Evolutionary conservation across 192 early-diverging fungal genomes (phyloP), one percentile per base, ranked within the genome.

Genomic region (Jimgerdemannia flammicorona): DNA sequence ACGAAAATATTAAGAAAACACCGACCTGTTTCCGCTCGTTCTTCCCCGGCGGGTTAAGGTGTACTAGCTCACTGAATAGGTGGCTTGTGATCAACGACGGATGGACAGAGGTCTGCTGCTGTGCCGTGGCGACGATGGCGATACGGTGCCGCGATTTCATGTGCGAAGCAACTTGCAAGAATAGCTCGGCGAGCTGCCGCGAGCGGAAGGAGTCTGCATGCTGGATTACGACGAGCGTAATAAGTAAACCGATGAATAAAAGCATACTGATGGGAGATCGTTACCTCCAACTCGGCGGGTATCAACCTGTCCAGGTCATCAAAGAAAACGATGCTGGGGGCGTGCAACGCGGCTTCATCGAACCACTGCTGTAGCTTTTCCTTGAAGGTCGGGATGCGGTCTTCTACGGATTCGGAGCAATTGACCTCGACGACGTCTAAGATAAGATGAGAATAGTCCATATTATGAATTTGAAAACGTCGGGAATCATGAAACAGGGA

Each of bases 271-370:
- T 42, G 42, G 40, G 29, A 64, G 41, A 81, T 40, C 74, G 54
- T 29, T 79, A 92, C 89, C 81, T 93, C 93, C 19, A 92, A 86
- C 74, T 91, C 90, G 0, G 90, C 90, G 9, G 91, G 92, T 39
- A 92, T 85, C 42, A 95, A 74, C 11, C 86, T 79, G 77, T 95
- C 94, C 44, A 95, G 73, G 72, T 95, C 89, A 70, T 95, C 94
- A 65, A 94, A 86, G 29, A 95, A 81, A 9, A 95, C 67, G 17
- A 95, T 80, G 63, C 87, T 87, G n/a, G 94, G 94, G 4, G 86
- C 78, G 64, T 89, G 90, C 86, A 88, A 93, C 17, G 86, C 85
- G n/a, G 90, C 89, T 39, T 88, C 84, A 65, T 89, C 82, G 75
- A 92, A 88, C 78, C 86, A 86, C 65, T 86, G 74, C 75, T 87